phyloP scores from a whole-genome alignment of 1,284 basidiomycete species.

The Ceratobasidium theobromae region DNA sequence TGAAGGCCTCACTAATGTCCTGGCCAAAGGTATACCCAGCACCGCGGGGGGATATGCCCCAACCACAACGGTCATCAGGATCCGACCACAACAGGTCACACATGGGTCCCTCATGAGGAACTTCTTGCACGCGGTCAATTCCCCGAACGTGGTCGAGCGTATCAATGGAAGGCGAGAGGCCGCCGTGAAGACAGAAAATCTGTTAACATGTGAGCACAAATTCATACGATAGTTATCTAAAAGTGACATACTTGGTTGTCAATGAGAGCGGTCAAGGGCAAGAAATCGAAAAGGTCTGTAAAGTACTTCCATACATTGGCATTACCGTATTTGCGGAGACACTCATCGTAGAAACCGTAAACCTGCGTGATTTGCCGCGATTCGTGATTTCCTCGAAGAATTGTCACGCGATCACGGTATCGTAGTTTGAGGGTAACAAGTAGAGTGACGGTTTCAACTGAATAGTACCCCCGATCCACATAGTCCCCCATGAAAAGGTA shows the following conservation, averaged over 20 bases:
- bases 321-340: conserved; percentile 98
- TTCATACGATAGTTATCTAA: not conserved
- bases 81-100: conserved; percentile 99
- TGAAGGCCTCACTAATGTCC: conserved; percentile 97
- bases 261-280: conserved; percentile 95
- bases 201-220: conserved; percentile 42
- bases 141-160: conserved; percentile 98
- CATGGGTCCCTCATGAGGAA: conserved; percentile 99
- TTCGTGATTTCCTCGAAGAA: conserved; percentile 98
- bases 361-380: conserved; percentile 99
- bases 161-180: conserved; percentile 98
- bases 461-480: conserved; percentile 99
- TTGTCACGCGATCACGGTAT: conserved; percentile 98
- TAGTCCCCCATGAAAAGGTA: conserved; percentile 99
- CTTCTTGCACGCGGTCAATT: conserved; percentile 98
- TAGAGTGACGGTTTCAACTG: conserved; percentile 98
- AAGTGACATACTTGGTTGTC: conserved; percentile 86
- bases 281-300: conserved; percentile 98
- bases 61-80: conserved; percentile 98
- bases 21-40: conserved; percentile 99
- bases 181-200: conserved; percentile 99
- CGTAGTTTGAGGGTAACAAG: conserved; percentile 97
- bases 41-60: conserved; percentile 98
- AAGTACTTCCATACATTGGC: conserved; percentile 99
- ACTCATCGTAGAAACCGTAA: conserved; percentile 99